phyloP scores from a whole-genome alignment of 2,329 filamentous ascomycete species.

The Aspergillus hortae region DNA sequence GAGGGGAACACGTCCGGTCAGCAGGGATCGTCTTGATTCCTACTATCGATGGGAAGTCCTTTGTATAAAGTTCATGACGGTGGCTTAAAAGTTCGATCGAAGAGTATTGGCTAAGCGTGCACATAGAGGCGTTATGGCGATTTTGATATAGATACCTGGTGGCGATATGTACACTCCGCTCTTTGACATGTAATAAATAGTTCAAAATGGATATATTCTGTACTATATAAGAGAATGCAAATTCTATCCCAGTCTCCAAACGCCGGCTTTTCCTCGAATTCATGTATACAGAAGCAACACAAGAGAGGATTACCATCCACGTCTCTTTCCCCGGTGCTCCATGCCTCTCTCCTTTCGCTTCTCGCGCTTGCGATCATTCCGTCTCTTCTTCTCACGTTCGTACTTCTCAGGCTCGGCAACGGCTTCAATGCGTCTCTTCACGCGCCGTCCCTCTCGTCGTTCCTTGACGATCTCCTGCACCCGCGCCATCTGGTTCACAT shows the following conservation, averaged over 20 bases:
- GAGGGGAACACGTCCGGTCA: constrained; percentile 4
- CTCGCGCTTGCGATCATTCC: constrained; percentile 78
- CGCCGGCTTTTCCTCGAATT: constrained; percentile 15
- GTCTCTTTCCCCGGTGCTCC: constrained; percentile 68
- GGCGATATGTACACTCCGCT: constrained; percentile 15
- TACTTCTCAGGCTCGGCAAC: constrained; percentile 76
- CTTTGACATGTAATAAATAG: not conserved
- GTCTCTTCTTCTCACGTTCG: constrained; percentile 75
- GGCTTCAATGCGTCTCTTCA: constrained; percentile 86
- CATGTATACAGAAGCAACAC: not conserved
- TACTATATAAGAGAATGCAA: constrained; percentile 4
- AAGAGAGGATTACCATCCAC: constrained; percentile 58
- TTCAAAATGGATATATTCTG: constrained; percentile 3
- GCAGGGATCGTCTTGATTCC: constrained; percentile 4
- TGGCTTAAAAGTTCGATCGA: not conserved
- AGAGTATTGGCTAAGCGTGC: not conserved
- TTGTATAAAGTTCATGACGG: not conserved
- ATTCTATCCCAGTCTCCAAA: constrained; percentile 15
- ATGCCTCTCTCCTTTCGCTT: constrained; percentile 73
- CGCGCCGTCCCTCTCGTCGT: constrained; percentile 68
- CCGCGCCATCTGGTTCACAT: constrained; percentile 67
- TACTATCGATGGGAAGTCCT: not conserved
- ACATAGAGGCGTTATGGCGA: constrained; percentile 7
- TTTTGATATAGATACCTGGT: not conserved
- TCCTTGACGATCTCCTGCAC: constrained; percentile 71